These are phyloP conservation scores for Avicennia marina DNA, from an alignment of 257 asterid genomes.

Conservation along the genomic window DNA sequence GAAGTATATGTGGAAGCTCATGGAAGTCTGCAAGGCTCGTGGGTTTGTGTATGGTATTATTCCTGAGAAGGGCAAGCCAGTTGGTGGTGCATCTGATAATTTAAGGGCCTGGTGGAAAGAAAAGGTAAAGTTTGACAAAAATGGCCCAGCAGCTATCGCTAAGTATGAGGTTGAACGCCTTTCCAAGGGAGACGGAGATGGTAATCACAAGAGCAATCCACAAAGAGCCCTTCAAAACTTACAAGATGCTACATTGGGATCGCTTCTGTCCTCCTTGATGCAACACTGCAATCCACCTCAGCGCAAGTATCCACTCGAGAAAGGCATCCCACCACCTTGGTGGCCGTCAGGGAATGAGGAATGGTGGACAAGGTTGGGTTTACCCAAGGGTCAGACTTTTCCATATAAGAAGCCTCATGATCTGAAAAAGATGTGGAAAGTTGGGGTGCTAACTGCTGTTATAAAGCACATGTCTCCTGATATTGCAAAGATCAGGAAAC, in stretches of 20 bases:
- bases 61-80: conserved; percentile 50
- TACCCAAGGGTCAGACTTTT: conserved; percentile 31
- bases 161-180: conserved; percentile 36
- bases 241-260: conserved; percentile 55
- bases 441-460: conserved; percentile 47
- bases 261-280: conserved; percentile 49
- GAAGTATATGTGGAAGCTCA: conserved; percentile 49
- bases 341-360: conserved; percentile 52
- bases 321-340: conserved; percentile 55
- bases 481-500: conserved; percentile 63
- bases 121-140: conserved; percentile 51
- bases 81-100: conserved; percentile 52
- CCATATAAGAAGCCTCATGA: conserved; percentile 59
- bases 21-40: conserved; percentile 51
- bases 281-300: conserved; percentile 61
- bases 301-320: conserved; percentile 46
- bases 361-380: conserved; percentile 44
- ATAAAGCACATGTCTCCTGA: conserved; percentile 89
- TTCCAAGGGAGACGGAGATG: conserved; percentile 18
- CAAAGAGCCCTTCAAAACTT: conserved; percentile 40
- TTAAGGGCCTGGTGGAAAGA: conserved; percentile 62
- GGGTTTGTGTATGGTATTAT: conserved; percentile 45
- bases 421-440: conserved; percentile 56
- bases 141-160: conserved; percentile 49
- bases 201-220: conserved; percentile 24